Percentiles rank a stretch among this genome's conserved stretches.
phyloP scores from a whole-genome alignment of 2,329 filamentous ascomycete genomes.

The Ascochyta rabiei region DNA sequence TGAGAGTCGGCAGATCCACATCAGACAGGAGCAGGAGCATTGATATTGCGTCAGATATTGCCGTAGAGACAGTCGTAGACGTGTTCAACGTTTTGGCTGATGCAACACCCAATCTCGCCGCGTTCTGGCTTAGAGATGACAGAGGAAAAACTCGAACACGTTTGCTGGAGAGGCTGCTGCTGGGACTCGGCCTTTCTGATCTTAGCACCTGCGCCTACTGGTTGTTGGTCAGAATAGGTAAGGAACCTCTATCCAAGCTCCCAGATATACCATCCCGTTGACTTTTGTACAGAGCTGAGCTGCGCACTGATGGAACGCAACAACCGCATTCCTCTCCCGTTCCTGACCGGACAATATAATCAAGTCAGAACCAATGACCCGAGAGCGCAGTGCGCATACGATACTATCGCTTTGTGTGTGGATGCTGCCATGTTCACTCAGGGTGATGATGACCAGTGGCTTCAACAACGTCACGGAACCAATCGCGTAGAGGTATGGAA shows the following conservation, averaged over 20 bases:
- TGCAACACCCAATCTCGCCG: background rate
- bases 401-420: constrained; percentile 26
- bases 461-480: constrained; percentile 26
- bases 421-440: constrained; percentile 28
- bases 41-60: background rate
- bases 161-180: background rate
- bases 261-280: background rate
- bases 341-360: background rate
- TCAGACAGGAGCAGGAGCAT: no score
- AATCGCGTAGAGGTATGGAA: constrained; percentile 31
- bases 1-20: background rate
- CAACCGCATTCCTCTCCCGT: constrained; percentile 19
- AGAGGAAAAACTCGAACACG: background rate
- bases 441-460: constrained; percentile 28
- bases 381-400: constrained; percentile 20
- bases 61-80: background rate
- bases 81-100: background rate
- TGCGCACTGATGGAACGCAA: constrained; percentile 18
- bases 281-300: constrained; percentile 23
- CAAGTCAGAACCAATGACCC: background rate
- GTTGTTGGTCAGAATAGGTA: constrained; percentile 28
- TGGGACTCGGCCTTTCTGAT: background rate
- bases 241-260: background rate
- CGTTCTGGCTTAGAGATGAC: background rate
- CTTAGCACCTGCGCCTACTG: constrained; percentile 22